Conservation (phyloP, 176 grass and related monocot species). For the Aegilops longissima region DNA sequence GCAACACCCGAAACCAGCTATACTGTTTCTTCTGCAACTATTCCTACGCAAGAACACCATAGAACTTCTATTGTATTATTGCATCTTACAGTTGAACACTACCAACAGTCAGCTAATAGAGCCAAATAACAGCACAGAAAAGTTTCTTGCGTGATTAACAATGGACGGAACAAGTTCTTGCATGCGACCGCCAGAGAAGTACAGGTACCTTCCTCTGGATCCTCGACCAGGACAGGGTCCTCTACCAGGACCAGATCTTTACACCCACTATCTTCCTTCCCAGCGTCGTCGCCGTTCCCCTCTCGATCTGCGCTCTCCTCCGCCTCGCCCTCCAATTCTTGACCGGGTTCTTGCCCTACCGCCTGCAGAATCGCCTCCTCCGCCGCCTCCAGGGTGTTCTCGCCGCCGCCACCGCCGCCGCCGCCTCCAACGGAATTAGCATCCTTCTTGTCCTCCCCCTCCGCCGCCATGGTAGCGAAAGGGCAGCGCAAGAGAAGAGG, state of each 20-base stretch:
- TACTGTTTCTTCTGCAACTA: slow-evolving; percentile 7
- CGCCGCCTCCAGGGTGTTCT: background rate
- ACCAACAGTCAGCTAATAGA: slow-evolving; percentile 6
- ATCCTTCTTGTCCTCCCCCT: slow-evolving; percentile 39
- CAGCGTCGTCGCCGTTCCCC: background rate
- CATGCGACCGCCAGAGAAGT: background rate
- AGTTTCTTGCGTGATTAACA: background rate
- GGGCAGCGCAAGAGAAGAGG: background rate
- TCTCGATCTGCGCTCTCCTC: slow-evolving; percentile 16
- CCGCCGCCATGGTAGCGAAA: slow-evolving; percentile 46
- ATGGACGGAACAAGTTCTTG: background rate
- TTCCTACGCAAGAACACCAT: background rate
- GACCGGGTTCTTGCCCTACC: background rate
- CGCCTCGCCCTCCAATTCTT: background rate
- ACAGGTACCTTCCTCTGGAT: slow-evolving; percentile 37
- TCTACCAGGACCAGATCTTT: slow-evolving; percentile 35
- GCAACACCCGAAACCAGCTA: background rate
- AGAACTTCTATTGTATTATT: background rate
- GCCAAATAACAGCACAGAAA: slow-evolving; percentile 3
- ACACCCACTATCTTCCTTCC: slow-evolving; percentile 2
- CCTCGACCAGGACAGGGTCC: slow-evolving; percentile 32
- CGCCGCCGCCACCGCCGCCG: background rate
- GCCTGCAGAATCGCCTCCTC: slow-evolving; percentile 5
- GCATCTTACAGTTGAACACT: background rate
- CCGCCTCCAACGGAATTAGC: slow-evolving; percentile 4